Conservation (phyloP, 352 stramenopile genomes). For the Phytopythium ostracodes region DNA sequence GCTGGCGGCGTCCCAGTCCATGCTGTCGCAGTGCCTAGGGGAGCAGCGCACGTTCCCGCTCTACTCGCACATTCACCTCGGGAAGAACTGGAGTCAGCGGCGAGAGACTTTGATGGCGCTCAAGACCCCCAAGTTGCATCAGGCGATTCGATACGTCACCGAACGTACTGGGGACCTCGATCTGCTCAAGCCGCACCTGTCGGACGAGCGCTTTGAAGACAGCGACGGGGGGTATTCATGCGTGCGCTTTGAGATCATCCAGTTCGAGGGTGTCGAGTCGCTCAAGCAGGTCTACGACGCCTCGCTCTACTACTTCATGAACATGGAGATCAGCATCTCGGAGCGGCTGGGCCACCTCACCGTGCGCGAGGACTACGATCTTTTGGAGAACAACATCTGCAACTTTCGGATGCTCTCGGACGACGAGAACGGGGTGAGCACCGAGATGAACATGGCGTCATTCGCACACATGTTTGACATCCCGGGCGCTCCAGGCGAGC, state of each 20-base stretch:
- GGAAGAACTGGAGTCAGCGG: slow-evolving; percentile 13
- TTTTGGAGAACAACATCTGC: slow-evolving; percentile 15
- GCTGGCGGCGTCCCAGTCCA: slow-evolving; percentile 19
- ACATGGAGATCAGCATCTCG: slow-evolving; percentile 42
- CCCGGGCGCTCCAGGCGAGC: slow-evolving; percentile 8
- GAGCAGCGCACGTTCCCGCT: slow-evolving; percentile 19
- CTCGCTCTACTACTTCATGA: slow-evolving; percentile 28
- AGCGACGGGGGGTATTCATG: slow-evolving; percentile 23
- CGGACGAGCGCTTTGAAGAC: slow-evolving; percentile 18
- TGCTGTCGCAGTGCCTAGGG: slow-evolving; percentile 18
- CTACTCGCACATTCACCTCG: slow-evolving; percentile 16
- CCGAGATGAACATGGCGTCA: slow-evolving; percentile 20
- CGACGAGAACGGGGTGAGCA: slow-evolving; percentile 13
- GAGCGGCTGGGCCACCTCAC: slow-evolving; percentile 30
- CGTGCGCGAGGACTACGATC: slow-evolving; percentile 25
- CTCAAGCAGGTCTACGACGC: slow-evolving; percentile 33
- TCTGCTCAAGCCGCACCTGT: slow-evolving; percentile 9
- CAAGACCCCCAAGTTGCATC: slow-evolving; percentile 14
- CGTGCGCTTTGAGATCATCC: slow-evolving; percentile 15
- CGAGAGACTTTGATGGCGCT: slow-evolving; percentile 13
- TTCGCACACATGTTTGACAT: slow-evolving; percentile 22
- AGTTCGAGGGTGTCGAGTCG: slow-evolving; percentile 23
- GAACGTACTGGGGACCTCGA: slow-evolving; percentile 5
- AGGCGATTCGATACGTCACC: slow-evolving; percentile 21
- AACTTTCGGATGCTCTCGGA: slow-evolving; percentile 22